Conservation (phyloP, 2,329 filamentous ascomycete species). For the Beauveria caledonica region DNA sequence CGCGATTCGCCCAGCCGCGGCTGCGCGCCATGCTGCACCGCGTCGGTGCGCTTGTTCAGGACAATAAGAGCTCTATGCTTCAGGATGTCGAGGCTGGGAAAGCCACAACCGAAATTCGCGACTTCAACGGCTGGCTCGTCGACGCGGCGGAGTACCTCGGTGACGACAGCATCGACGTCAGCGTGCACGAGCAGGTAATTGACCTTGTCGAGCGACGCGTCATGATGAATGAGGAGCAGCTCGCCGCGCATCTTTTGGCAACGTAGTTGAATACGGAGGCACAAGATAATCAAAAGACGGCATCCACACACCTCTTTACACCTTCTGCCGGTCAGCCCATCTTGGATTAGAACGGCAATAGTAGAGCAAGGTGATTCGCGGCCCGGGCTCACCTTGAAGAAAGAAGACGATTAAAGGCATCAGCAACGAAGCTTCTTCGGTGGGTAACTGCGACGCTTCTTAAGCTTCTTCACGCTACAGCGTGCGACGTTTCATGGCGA, state of each 20-base stretch:
- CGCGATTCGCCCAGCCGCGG: slow-evolving; percentile 35
- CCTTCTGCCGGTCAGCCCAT: background rate
- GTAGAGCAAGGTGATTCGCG: too few relatives aligned
- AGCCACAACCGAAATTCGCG: slow-evolving; percentile 42
- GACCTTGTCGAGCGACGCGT: slow-evolving; percentile 32
- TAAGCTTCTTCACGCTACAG: background rate
- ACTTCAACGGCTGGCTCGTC: slow-evolving; percentile 53
- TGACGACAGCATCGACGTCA: slow-evolving; percentile 21
- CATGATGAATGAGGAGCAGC: slow-evolving; percentile 25
- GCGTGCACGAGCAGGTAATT: slow-evolving; percentile 33
- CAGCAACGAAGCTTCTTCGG: background rate
- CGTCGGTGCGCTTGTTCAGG: slow-evolving; percentile 38
- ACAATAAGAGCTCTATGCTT: slow-evolving; percentile 55
- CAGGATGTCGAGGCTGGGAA: slow-evolving; percentile 47
- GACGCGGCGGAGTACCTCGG: slow-evolving; percentile 34
- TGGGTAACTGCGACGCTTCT: background rate
- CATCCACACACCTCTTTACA: background rate
- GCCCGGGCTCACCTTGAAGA: too few relatives aligned
- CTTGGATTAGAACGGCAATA: background rate
- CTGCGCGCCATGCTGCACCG: slow-evolving; percentile 39
- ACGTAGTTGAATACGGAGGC: background rate
- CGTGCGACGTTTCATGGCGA: background rate
- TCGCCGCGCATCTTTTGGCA: slow-evolving; percentile 22
- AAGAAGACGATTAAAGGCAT: too few relatives aligned
- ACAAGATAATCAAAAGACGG: background rate